Percentiles rank a stretch among this genome's conserved stretches.
These are phyloP conservation scores for Linderniella brevidens DNA, from an alignment of 257 asterid genomes.

Conservation along the genomic window DNA sequence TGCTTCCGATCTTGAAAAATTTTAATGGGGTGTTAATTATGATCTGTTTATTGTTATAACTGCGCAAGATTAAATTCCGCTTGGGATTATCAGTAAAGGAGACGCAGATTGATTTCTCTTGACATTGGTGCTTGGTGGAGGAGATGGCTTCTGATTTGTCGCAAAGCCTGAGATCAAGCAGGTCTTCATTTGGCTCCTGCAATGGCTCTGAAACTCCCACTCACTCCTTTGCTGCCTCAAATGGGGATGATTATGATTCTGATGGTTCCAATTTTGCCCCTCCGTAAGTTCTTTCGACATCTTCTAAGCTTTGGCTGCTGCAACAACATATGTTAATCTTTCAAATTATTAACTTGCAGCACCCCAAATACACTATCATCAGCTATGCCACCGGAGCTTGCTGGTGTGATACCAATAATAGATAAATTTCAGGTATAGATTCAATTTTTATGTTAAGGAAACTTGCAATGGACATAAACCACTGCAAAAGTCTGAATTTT, in stretches of 20 bases:
- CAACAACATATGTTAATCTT: neutral
- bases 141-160: slow-evolving; percentile 65
- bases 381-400: slow-evolving; percentile 79
- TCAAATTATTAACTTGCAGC: slow-evolving; percentile 29
- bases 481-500: too few relatives aligned
- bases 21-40: too few relatives aligned
- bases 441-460: too few relatives aligned
- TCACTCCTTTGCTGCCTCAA: slow-evolving; percentile 48
- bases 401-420: slow-evolving; percentile 78
- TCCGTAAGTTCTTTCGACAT: slow-evolving; percentile 32
- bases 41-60: too few relatives aligned
- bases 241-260: slow-evolving; percentile 84
- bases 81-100: too few relatives aligned
- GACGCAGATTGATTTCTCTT: too few relatives aligned
- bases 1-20: too few relatives aligned
- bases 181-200: slow-evolving; percentile 76
- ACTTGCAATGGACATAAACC: too few relatives aligned
- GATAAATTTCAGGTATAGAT: slow-evolving; percentile 77
- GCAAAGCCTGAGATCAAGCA: slow-evolving; percentile 63
- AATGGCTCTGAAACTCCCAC: slow-evolving; percentile 70
- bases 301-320: too few relatives aligned
- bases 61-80: too few relatives aligned
- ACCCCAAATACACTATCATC: slow-evolving; percentile 72
- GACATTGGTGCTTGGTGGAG: too few relatives aligned
- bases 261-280: slow-evolving; percentile 91